These are phyloP conservation scores for Auxenochlorella protothecoides DNA, from an alignment of 139 green algal species.

Conservation along the genomic window DNA sequence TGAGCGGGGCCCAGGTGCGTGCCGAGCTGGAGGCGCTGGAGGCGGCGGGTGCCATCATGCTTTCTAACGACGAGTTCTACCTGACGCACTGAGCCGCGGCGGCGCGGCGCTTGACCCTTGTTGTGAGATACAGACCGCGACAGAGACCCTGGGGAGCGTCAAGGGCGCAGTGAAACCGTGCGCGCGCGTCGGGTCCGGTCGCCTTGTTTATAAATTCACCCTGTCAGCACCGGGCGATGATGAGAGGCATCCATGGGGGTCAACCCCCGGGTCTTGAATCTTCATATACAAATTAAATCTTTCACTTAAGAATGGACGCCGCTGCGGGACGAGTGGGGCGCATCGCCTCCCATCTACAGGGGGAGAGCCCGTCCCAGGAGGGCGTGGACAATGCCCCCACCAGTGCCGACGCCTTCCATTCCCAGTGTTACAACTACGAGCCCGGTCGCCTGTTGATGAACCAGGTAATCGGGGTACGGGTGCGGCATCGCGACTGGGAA, in stretches of 20 bases:
- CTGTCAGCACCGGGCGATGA: neutral
- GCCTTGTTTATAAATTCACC: neutral
- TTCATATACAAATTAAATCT: neutral
- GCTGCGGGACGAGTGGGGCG: neutral
- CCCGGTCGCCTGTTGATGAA: constrained; percentile 13
- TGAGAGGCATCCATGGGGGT: no score
- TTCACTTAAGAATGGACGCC: neutral
- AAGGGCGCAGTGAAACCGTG: neutral
- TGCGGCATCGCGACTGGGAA: no score
- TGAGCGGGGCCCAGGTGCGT: constrained; percentile 1
- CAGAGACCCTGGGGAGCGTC: no score
- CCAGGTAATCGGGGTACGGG: neutral
- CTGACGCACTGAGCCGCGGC: constrained; percentile 4
- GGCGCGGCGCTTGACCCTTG: neutral
- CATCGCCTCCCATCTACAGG: neutral
- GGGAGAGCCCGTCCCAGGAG: neutral
- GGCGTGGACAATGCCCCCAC: neutral
- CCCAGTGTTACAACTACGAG: constrained; percentile 18
- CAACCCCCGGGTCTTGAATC: no score
- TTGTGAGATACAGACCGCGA: no score
- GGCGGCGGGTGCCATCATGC: constrained; percentile 4
- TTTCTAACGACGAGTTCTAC: constrained; percentile 25
- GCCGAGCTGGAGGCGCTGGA: constrained; percentile 15
- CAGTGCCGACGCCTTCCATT: neutral
- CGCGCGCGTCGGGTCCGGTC: no score